phyloP scores from a whole-genome alignment of 805 yeast species.

The Starmerella roubikii region DNA sequence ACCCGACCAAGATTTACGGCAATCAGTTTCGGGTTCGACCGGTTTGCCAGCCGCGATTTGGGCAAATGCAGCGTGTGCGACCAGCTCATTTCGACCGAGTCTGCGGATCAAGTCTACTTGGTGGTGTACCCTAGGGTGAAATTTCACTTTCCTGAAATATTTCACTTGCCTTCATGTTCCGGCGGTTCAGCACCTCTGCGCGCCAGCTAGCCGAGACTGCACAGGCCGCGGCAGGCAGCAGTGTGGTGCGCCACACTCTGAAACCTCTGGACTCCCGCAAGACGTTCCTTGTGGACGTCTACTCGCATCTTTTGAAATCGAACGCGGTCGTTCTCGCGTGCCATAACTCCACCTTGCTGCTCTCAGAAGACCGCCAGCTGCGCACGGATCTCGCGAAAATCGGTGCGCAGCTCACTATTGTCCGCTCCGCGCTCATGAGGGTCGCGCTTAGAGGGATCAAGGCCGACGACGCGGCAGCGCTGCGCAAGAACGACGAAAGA shows the following conservation, averaged over 20 bases:
- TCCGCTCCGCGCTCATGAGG: constrained; percentile 56
- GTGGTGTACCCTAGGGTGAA: too few relatives aligned
- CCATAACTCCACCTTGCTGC: constrained; percentile 72
- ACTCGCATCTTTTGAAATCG: constrained; percentile 52
- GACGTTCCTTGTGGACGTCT: constrained; percentile 71
- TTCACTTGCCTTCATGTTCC: not conserved
- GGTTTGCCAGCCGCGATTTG: constrained; percentile 48
- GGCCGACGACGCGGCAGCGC: constrained; percentile 64
- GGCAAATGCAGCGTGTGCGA: constrained; percentile 53
- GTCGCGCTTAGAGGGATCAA: constrained; percentile 62
- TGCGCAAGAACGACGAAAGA: constrained; percentile 19
- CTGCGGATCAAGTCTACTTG: too few relatives aligned
- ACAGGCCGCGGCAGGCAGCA: not conserved
- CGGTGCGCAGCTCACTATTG: constrained; percentile 58
- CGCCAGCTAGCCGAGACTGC: not conserved
- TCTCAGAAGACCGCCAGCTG: constrained; percentile 50
- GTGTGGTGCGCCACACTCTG: constrained; percentile 28
- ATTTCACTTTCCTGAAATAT: too few relatives aligned
- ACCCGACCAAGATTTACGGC: constrained; percentile 39
- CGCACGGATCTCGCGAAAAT: constrained; percentile 46
- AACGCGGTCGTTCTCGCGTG: constrained; percentile 61
- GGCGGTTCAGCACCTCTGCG: not conserved
- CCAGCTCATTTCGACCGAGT: too few relatives aligned
- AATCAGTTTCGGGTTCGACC: constrained; percentile 35
- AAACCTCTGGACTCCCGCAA: constrained; percentile 52